Evolutionary conservation across 148 eudicot genomes (phyloP), one percentile per base, ranked within the genome.

Genomic region (Vaccinium darrowii): DNA sequence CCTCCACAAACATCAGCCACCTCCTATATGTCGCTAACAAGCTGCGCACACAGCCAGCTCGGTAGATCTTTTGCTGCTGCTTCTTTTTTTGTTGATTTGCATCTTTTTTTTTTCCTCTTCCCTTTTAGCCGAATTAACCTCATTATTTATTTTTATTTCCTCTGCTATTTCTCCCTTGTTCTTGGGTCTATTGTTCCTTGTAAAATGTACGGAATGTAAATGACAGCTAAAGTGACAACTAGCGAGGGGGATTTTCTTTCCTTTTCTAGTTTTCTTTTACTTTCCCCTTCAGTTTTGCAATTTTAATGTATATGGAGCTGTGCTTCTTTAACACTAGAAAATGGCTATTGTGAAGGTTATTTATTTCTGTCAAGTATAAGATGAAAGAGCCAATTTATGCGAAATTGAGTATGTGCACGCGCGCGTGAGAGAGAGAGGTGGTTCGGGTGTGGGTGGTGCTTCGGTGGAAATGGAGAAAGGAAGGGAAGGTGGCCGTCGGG

Each of bases 21-120:
- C 89, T 97, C 75, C 93, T 97, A 63, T 97, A 97, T 81, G 99
- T 97, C 67, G 98, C 99, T 67, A 93, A 93, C 90, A 97, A 97
- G 90, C 67, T 97, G 85, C 93, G 98, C 56, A 84, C 88, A 81
- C 94, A 86, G 76, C 86, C 92, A 1, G 83, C 88, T 87, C 85
- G 77, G 57, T 92, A 92, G 89, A 30, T 67, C 14, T 67, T 85
- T 76, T 57, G 14, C 80, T 57, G 14, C 80, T 60, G 25, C 12
- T n/a, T 7, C 30, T 62, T 53, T 25, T 13, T 4, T 67, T 11
- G 2, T 8, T 25, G n/a, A 10, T 65, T 25, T 65, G 13, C 33
- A 36, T 36, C 39, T 36, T 39, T 69, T 36, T 51, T 8, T 54
- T 51, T 50, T 16, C 84, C 84, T 50, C 54, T 77, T 11, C n/a